Conservation (phyloP, 106 monocot genomes). For the Dendrobium nobile region DNA sequence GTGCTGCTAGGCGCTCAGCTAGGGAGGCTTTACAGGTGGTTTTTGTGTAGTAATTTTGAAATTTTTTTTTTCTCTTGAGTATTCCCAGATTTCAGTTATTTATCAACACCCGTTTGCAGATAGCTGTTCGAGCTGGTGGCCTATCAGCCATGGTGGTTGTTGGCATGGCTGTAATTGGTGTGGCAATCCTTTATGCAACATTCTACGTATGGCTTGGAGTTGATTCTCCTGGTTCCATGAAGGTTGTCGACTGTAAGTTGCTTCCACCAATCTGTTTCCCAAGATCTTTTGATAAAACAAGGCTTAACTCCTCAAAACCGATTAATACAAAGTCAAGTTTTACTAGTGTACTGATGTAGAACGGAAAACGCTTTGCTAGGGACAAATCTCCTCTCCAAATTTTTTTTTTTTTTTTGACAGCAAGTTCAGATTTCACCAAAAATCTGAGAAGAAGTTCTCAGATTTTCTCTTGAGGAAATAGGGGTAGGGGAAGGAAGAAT, state of each 20-base stretch:
- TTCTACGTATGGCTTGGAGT: conserved; percentile 90
- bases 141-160: conserved; percentile 97
- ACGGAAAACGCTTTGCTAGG: too few species aligned
- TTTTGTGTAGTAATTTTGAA: not conserved
- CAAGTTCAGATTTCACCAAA: too few species aligned
- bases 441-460: too few species aligned
- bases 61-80: not conserved
- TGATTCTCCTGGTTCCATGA: conserved; percentile 80
- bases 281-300: not conserved
- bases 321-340: not conserved
- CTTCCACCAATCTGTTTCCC: not conserved
- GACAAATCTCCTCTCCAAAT: too few species aligned
- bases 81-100: not conserved
- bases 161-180: conserved; percentile 96
- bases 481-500: too few species aligned
- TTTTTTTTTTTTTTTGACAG: too few species aligned
- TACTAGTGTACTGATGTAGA: not conserved
- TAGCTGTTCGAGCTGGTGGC: conserved; percentile 99
- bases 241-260: conserved; percentile 92
- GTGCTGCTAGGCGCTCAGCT: conserved; percentile 96
- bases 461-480: too few species aligned
- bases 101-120: conserved; percentile 30
- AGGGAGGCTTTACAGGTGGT: conserved; percentile 94
- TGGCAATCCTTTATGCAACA: conserved; percentile 83
- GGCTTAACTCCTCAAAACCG: not conserved